phyloP scores from a whole-genome alignment of 495 filamentous ascomycete genomes.

The Lasiosphaeria miniovina region DNA sequence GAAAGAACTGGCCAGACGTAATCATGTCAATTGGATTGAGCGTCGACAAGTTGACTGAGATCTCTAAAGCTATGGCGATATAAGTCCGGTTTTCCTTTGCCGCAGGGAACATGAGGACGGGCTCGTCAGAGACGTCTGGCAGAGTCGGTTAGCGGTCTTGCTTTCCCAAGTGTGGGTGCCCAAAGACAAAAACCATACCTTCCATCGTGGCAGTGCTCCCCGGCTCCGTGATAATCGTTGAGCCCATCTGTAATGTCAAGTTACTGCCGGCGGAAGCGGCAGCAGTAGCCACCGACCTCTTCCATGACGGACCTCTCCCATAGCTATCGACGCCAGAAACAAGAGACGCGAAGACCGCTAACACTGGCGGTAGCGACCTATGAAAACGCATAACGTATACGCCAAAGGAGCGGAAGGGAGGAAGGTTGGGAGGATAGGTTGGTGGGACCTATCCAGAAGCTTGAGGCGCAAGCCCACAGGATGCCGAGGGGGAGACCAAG shows the following conservation, averaged over 20 bases:
- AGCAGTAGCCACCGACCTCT: background rate
- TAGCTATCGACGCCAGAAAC: background rate
- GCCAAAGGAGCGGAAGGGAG: background rate
- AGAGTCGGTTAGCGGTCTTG: background rate
- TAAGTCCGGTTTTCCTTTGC: conserved; percentile 18
- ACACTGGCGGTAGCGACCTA: background rate
- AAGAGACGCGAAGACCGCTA: background rate
- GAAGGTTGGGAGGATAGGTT: background rate
- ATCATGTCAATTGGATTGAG: conserved; percentile 11
- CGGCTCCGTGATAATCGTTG: conserved; percentile 7
- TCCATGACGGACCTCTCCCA: background rate
- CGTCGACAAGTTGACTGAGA: conserved; percentile 13
- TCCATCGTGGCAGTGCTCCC: conserved; percentile 16
- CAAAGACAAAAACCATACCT: conserved; percentile 7
- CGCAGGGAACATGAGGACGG: conserved; percentile 15
- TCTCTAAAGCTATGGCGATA: conserved; percentile 16
- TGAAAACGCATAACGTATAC: conserved; percentile 1
- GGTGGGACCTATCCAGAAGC: background rate
- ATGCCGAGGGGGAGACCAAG: background rate
- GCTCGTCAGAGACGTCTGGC: conserved; percentile 15
- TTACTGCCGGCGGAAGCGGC: background rate
- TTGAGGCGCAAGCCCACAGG: background rate
- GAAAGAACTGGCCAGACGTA: conserved; percentile 7
- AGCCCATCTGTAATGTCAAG: conserved; percentile 14
- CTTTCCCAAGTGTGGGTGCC: background rate